Conservation (phyloP, 805 yeast species). For the Ogataea naganishii region DNA sequence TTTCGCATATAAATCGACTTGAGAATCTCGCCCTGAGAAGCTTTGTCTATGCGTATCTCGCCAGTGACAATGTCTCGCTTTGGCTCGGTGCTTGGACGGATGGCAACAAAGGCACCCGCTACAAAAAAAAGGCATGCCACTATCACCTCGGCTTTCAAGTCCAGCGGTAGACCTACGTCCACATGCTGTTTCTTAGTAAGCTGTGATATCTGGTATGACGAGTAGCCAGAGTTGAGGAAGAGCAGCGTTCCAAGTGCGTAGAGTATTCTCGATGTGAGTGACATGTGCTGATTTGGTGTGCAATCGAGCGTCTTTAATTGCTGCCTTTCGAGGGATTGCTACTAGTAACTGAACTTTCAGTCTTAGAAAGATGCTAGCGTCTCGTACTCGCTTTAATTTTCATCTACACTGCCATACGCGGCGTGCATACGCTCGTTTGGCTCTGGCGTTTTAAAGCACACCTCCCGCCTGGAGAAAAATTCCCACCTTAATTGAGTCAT, state of each 20-base stretch:
- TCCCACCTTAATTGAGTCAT: background rate
- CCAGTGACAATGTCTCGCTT: slow-evolving; percentile 17
- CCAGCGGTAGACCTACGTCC: no score
- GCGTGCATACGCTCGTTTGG: no score
- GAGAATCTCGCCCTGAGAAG: slow-evolving; percentile 22
- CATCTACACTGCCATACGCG: background rate
- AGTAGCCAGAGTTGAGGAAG: slow-evolving; percentile 1
- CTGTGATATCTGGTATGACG: slow-evolving; percentile 1
- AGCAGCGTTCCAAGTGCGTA: slow-evolving; percentile 1
- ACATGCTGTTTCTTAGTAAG: no score
- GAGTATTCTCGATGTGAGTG: background rate
- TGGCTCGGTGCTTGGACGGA: no score
- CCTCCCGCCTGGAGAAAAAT: background rate
- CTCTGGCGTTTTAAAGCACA: no score
- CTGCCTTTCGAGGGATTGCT: background rate
- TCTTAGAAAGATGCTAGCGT: background rate
- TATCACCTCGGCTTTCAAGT: no score
- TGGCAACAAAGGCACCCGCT: no score
- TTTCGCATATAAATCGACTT: slow-evolving; percentile 39
- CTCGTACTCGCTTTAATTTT: background rate
- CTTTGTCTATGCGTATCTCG: slow-evolving; percentile 21
- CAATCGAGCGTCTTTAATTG: background rate
- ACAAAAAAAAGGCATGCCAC: no score
- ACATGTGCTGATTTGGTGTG: background rate
- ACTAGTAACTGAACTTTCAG: background rate